Evolutionary conservation across 106 monocot genomes (phyloP).

Genomic region (Dendrobium huoshanense): DNA sequence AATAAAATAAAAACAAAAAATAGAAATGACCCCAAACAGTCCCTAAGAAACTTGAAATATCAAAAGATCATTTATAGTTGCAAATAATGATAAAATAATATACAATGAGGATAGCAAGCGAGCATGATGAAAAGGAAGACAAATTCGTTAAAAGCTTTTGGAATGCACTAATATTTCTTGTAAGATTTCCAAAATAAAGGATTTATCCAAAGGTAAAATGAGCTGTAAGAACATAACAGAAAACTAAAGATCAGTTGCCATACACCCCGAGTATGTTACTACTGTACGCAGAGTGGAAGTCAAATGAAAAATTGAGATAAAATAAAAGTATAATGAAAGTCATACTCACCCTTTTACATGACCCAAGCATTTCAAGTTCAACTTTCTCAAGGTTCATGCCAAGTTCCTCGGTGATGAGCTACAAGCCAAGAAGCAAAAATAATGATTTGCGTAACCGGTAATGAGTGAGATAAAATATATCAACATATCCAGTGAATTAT

Average conservation of each 20-base stretch:
- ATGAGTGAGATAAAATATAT: neutral
- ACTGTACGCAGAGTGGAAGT: neutral
- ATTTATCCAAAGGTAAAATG: too few relatives aligned
- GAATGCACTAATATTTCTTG: too few relatives aligned
- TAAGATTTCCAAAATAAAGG: too few relatives aligned
- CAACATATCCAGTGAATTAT: neutral
- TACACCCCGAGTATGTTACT: neutral
- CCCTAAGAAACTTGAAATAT: too few relatives aligned
- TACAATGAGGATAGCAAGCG: neutral
- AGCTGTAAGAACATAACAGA: neutral
- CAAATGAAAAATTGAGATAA: neutral
- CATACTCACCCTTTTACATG: slow-evolving; percentile 70
- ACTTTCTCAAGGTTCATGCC: slow-evolving; percentile 98
- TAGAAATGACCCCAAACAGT: too few relatives aligned
- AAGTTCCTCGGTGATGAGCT: slow-evolving; percentile 92
- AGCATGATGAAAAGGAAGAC: neutral
- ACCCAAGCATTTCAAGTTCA: slow-evolving; percentile 79
- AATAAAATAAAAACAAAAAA: too few relatives aligned
- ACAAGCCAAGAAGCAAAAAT: slow-evolving; percentile 6
- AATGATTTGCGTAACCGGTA: neutral
- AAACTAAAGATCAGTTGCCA: neutral
- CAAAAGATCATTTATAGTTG: neutral
- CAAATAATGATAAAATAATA: neutral
- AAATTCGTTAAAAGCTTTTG: too few relatives aligned
- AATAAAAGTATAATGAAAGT: neutral